Percentiles rank a stretch among this genome's conserved stretches.
Evolutionary conservation across 2,329 filamentous ascomycete species (phyloP).

Genomic region (Ramichloridium luteum): DNA sequence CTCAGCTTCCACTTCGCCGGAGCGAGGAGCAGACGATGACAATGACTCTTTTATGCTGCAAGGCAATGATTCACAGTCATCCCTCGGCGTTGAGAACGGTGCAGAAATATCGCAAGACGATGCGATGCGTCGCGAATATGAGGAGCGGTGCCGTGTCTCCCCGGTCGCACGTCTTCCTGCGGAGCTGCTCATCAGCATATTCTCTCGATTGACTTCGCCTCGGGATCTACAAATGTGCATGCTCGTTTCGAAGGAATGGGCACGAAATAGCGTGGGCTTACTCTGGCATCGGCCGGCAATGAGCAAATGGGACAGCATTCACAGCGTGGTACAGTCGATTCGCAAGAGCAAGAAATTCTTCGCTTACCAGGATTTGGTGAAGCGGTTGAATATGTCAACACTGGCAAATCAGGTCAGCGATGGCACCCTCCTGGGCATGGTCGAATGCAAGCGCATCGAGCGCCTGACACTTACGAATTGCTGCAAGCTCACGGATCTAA

Average conservation of each 20-base stretch:
- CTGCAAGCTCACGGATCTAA: constrained; percentile 68
- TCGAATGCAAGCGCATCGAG: constrained; percentile 80
- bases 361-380: constrained; percentile 78
- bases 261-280: constrained; percentile 79
- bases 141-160: constrained; percentile 56
- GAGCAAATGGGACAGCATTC: constrained; percentile 71
- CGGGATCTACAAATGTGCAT: constrained; percentile 76
- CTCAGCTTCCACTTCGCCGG: constrained; percentile 63
- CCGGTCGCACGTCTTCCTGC: constrained; percentile 78
- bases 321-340: constrained; percentile 69
- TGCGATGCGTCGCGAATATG: constrained; percentile 41
- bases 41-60: constrained; percentile 82
- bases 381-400: constrained; percentile 77
- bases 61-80: constrained; percentile 83
- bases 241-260: constrained; percentile 90
- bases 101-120: constrained; percentile 50
- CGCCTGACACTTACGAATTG: constrained; percentile 88
- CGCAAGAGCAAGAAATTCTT: constrained; percentile 66
- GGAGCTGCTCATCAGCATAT: constrained; percentile 88
- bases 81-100: constrained; percentile 59
- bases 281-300: constrained; percentile 92
- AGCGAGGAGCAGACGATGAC: constrained; percentile 71
- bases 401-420: constrained; percentile 70
- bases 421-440: constrained; percentile 71
- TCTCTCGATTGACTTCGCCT: constrained; percentile 63